phyloP scores from a whole-genome alignment of 2,329 filamentous ascomycete species.

The Sporothrix curviconia region DNA sequence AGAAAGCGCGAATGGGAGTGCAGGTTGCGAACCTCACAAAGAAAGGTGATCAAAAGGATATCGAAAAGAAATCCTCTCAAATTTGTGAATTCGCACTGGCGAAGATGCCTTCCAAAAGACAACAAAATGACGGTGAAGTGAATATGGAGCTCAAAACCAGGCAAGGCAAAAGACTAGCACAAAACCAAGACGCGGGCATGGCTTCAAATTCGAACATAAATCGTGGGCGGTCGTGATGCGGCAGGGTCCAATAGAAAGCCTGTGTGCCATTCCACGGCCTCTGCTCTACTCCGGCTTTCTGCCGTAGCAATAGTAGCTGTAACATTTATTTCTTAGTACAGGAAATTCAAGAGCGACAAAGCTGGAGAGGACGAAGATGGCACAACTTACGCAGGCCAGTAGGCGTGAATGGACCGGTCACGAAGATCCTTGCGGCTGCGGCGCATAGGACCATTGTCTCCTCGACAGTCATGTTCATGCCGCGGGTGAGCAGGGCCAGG shows the following conservation, averaged over 20 bases:
- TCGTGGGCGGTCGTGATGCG: neutral
- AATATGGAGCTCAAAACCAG: too few relatives aligned
- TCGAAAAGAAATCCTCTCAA: too few relatives aligned
- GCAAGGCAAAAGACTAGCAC: too few relatives aligned
- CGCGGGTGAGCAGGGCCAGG: conserved; percentile 26
- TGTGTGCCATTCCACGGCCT: neutral
- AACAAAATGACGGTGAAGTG: too few relatives aligned
- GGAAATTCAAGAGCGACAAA: neutral
- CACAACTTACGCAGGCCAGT: conserved; percentile 23
- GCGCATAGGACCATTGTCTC: conserved; percentile 21
- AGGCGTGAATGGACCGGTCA: conserved; percentile 23
- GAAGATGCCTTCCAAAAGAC: too few relatives aligned
- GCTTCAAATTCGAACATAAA: neutral
- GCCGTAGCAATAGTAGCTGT: conserved; percentile 13
- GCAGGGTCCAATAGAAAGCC: too few relatives aligned
- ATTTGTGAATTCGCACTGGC: too few relatives aligned
- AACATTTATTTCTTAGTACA: neutral
- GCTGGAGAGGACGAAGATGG: neutral
- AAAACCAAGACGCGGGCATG: neutral
- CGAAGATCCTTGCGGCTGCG: conserved; percentile 21
- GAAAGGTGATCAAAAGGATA: too few relatives aligned
- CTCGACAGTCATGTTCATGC: conserved; percentile 24
- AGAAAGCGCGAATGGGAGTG: too few relatives aligned
- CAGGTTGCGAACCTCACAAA: too few relatives aligned
- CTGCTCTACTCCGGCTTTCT: conserved; percentile 7